Base-by-base conservation (phyloP, 1,284 basidiomycete genomes). In the Pholiota adiposa region DNA sequence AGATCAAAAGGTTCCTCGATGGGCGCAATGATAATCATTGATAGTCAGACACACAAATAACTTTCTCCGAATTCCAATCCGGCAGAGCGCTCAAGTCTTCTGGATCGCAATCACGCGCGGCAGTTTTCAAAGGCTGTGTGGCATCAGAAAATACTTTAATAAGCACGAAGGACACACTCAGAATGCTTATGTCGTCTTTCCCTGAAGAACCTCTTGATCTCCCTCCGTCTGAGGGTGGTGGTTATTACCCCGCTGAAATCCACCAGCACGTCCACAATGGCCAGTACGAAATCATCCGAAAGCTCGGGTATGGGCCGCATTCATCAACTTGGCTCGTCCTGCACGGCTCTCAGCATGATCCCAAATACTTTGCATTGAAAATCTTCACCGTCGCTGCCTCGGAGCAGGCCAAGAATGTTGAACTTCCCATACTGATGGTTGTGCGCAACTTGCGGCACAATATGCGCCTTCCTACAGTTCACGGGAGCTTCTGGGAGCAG, bases 161-260 rank as follows among this genome's bases (percentile, higher is more conserved):
- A 43, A 31, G 21, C 11, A 19, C 41, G n/a, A 14, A 46, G 16
- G 16, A 19, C 18, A n/a, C 4, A 5, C 27, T 12, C 43, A 4
- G 11, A 19, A n/a, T 6, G 12, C 6, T n/a, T 12, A 63, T 63
- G 63, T 60, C 60, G 31, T 62, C 18, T 18, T 63, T 58, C 52
- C 65, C 58, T 41, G 63, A 64, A 57, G 65, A 66, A 60, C 63
- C 66, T 41, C 61, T 66, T 31, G 51, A 64, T 38, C 59, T 63
- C n/a, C n/a, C n/a, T n/a, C n/a, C n/a, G n/a, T n/a, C n/a, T n/a
- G n/a, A n/a, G n/a, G n/a, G n/a, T n/a, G 63, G 61, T 23, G 66
- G 66, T 9, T 63, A 66, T 41, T 68, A 55, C 43, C 60, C 65
- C 3, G 63, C 64, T n/a, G 43, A 25, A 5, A 56, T 63, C 21